Conservation (phyloP, 2,329 filamentous ascomycete genomes). For the Claviceps spartinae region DNA sequence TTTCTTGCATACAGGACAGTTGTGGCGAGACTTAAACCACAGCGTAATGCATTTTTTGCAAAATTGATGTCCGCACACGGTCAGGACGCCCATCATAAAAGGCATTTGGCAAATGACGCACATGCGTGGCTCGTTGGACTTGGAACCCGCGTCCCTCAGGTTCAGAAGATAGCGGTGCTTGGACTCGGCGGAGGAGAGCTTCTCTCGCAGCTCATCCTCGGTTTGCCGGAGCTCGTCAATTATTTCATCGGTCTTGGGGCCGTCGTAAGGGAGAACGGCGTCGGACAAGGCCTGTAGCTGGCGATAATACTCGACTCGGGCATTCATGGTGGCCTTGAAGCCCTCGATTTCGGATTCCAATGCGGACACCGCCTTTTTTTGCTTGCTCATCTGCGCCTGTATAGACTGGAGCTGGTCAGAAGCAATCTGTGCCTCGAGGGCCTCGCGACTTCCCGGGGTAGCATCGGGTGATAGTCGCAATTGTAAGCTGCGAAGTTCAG, state of each 20-base stretch:
- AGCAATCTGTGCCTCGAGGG: constrained; percentile 53
- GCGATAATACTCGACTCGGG: constrained; percentile 76
- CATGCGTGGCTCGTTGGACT: constrained; percentile 48
- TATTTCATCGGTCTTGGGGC: constrained; percentile 38
- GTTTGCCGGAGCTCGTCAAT: constrained; percentile 21
- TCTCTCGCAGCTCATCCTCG: constrained; percentile 34
- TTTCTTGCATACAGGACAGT: constrained; percentile 76
- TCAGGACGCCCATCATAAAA: constrained; percentile 70
- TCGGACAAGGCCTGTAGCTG: constrained; percentile 89
- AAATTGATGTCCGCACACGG: constrained; percentile 82
- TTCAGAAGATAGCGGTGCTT: constrained; percentile 61
- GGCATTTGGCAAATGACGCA: constrained; percentile 76
- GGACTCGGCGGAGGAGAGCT: constrained; percentile 49
- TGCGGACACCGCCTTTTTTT: constrained; percentile 32
- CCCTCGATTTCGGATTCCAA: constrained; percentile 60
- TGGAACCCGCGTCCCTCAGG: constrained; percentile 44
- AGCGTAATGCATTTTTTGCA: constrained; percentile 74
- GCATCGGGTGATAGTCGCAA: constrained; percentile 19
- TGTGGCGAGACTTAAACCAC: constrained; percentile 64
- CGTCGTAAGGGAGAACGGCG: constrained; percentile 63
- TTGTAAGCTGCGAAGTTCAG: constrained; percentile 55
- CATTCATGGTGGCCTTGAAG: constrained; percentile 70
- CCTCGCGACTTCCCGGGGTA: constrained; percentile 34
- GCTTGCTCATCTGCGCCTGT: constrained; percentile 37
- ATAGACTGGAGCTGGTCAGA: constrained; percentile 47